Base-by-base conservation (phyloP, 805 yeast species). In the Sugiyamaella smithiae region DNA sequence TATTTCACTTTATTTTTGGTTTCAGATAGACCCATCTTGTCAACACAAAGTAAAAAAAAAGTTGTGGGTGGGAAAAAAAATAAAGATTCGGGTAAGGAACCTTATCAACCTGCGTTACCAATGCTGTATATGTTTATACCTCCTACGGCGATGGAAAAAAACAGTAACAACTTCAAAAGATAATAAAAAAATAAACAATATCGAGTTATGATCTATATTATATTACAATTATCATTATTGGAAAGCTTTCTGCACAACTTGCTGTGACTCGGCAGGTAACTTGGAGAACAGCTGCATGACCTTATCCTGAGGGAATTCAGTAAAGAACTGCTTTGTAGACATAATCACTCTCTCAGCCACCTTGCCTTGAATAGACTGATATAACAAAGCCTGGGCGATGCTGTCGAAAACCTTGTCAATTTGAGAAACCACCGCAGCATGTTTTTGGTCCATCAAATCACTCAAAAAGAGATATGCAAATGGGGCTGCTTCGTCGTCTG, bases 401-500 rank as follows among this genome's bases (percentile, higher is more conserved):
- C 77, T 70, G 46, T 84, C 87, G 35, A 88, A 77, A 8, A 83
- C 78, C 53, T 76, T 74, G 12, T 84, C 82, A 5, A 80, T 66
- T 52, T 82, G 81, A 1, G 64, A 64, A 16, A 68, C 63, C 29
- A 87, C 77, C 3, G 77, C 70, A 6, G 84, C 77, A 53, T 88
- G 89, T 45, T 78, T 76, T 46, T 74, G 75, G 44, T 82, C 83
- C 36, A 89, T 83, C 60, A 90, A 71, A 52, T 84, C 85, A 6
- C 82, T 70, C 55, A 90, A 71, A 63, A 88, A 90, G 57, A 76
- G 74, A 69, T 88, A 93, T 16, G 88, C 81, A 65, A 76, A 88
- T 12, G 88, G 81, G 3, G 97, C 97, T 3, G 95, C 95, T 57
- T 86, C 93, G 36, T 81, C 85, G 65, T 93, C 97, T 57, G 81